A percentile compares a stretch with the other conserved stretches of the same genome.
Conservation (phyloP, 371 early-diverging fungal genomes). For the Mucor circinelloides region DNA sequence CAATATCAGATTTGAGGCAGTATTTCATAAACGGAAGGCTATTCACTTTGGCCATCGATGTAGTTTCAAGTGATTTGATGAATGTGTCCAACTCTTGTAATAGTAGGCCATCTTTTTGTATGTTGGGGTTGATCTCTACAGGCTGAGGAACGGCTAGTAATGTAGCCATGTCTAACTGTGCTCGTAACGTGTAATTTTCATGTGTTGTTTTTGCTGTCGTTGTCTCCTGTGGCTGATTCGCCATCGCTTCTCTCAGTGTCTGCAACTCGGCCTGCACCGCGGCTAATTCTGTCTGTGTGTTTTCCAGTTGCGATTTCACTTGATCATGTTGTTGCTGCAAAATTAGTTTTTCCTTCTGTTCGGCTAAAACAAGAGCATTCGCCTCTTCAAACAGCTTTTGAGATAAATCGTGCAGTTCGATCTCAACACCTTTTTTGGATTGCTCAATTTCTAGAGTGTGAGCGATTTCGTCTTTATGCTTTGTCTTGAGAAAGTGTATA, state of each 20-base stretch:
- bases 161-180: slow-evolving; percentile 17
- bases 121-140: slow-evolving; percentile 5
- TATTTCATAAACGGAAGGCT: slow-evolving; percentile 24
- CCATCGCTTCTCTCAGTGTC: slow-evolving; percentile 28
- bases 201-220: slow-evolving; percentile 16
- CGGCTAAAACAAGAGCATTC: slow-evolving; percentile 79
- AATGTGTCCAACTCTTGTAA: slow-evolving; percentile 24
- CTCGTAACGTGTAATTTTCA: slow-evolving; percentile 19
- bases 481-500: slow-evolving; percentile 78
- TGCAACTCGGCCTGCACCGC: slow-evolving; percentile 21
- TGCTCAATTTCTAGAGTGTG: slow-evolving; percentile 71
- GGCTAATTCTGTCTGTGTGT: slow-evolving; percentile 23
- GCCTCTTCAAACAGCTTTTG: slow-evolving; percentile 87
- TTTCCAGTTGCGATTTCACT: slow-evolving; percentile 57
- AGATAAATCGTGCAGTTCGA: slow-evolving; percentile 77
- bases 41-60: slow-evolving; percentile 11
- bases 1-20: slow-evolving; percentile 68
- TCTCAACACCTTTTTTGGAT: slow-evolving; percentile 66
- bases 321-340: slow-evolving; percentile 61
- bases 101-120: slow-evolving; percentile 4
- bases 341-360: slow-evolving; percentile 60
- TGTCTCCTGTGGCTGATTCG: not conserved
- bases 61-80: not conserved
- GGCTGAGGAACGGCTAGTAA: slow-evolving; percentile 6
- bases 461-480: slow-evolving; percentile 70